Percentiles rank a stretch among this genome's conserved stretches.
phyloP scores from a whole-genome alignment of 208 protist species.

The Leishmania turanica region DNA sequence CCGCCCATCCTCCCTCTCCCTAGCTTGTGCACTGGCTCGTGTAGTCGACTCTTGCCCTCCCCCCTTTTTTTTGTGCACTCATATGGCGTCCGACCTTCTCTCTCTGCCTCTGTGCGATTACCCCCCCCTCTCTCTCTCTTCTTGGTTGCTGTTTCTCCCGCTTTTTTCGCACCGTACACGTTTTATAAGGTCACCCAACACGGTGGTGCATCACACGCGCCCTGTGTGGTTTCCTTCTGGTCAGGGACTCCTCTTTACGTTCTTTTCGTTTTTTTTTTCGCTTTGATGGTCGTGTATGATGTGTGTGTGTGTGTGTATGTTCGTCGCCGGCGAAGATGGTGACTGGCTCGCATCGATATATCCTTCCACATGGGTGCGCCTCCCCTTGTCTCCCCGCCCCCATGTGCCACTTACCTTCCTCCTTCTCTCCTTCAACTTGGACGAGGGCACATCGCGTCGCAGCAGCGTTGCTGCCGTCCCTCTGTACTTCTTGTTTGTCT shows the following conservation, averaged over 20 bases:
- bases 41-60: not conserved
- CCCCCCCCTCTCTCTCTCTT: not conserved
- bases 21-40: not conserved
- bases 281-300: not conserved
- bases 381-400: not conserved
- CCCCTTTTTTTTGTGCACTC: not conserved
- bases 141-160: not conserved
- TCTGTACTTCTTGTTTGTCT: conserved; percentile 4
- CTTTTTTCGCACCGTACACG: not conserved
- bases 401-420: not conserved
- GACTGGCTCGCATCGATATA: not conserved
- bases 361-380: not conserved
- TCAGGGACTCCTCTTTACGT: not conserved
- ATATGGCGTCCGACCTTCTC: not conserved
- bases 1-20: not conserved
- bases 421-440: not conserved
- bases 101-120: not conserved
- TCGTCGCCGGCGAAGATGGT: not conserved
- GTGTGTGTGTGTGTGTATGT: not conserved
- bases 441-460: not conserved
- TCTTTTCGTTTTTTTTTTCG: not conserved
- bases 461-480: not conserved
- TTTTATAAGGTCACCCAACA: not conserved
- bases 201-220: not conserved
- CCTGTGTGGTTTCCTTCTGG: not conserved